Evolutionary conservation across 2,329 filamentous ascomycete genomes (phyloP).

Genomic region (Aspergillus terreus): DNA sequence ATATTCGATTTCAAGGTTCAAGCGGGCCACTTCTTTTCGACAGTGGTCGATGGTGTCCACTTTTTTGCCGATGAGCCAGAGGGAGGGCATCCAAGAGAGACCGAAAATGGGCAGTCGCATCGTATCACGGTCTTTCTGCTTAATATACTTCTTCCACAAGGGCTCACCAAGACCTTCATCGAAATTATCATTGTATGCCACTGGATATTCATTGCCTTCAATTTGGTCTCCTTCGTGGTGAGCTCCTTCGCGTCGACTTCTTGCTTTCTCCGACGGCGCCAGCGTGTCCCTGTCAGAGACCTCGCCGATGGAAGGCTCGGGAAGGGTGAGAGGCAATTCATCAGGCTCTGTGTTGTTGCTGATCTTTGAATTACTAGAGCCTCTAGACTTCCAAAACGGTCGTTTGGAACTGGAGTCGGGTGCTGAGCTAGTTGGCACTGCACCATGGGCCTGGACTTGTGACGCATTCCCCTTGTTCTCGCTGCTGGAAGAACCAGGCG

Average conservation of each 20-base stretch:
- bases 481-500: not conserved
- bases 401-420: constrained; percentile 18
- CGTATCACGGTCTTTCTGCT: constrained; percentile 76
- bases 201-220: constrained; percentile 52
- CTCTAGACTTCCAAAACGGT: constrained; percentile 31
- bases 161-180: constrained; percentile 61
- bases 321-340: constrained; percentile 36
- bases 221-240: constrained; percentile 23
- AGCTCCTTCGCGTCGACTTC: constrained; percentile 10
- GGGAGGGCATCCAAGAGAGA: constrained; percentile 66
- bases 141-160: constrained; percentile 78
- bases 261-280: constrained; percentile 6
- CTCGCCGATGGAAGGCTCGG: constrained; percentile 19
- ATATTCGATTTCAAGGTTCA: constrained; percentile 87
- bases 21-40: constrained; percentile 75
- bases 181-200: constrained; percentile 60
- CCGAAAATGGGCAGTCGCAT: constrained; percentile 67
- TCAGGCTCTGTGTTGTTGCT: constrained; percentile 25
- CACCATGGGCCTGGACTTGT: not conserved
- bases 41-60: constrained; percentile 94
- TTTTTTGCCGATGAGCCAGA: constrained; percentile 81
- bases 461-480: not conserved
- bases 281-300: constrained; percentile 2
- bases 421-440: constrained; percentile 1
- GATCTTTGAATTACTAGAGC: constrained; percentile 27